Evolutionary conservation across 2,329 filamentous ascomycete species (phyloP), one percentile per base, ranked within the genome.

Genomic region (Trichoderma afroharzianum): DNA sequence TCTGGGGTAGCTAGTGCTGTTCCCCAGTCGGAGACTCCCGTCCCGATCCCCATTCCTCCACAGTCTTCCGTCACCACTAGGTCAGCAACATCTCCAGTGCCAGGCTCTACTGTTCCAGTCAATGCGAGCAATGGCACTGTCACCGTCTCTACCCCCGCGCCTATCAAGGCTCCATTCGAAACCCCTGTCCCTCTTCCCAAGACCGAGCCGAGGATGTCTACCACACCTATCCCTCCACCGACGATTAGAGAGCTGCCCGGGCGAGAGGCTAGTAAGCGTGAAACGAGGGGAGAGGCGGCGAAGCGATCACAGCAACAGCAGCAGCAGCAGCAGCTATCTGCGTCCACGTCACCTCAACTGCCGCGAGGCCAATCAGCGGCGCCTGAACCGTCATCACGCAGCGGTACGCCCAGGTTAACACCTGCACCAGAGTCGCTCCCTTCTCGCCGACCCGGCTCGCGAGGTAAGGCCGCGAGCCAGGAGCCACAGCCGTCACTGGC

Each of bases 391-490:
- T 70, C 75, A 0, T 83, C 81, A 2, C 78, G 81, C 2, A 78
- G 77, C 4, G 77, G 77, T 4, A 83, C 81, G 1, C 81, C 82
- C 9, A 74, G 77, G 30, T 76, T 83, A 26, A 77, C 78, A 3
- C 76, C 79, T 12, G 78, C 70, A 4, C 74, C 77, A 3, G 85
- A 87, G 68, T 75, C 77, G 3, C 76, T 78, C 30, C 63, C 71
- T 24, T 73, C 74, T 50, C 84, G 86, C 39, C 85, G 86, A 39
- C 86, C 87, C 3, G 78, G 80, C 36, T 88, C 87, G 57, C 83
- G 86, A 78, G 86, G 86, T 53, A 87, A 88, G 76, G 83, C 85
- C 71, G 77, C 81, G 72, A 88, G 85, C 75, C 83, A 85, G 76
- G 86, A 88, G 75, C 85, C 85, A 50, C 81, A 82, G 73, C 76